Percentiles rank a stretch among this genome's conserved stretches.
Conservation (phyloP, 1,284 basidiomycete genomes). For the Chalciporus sp. region DNA sequence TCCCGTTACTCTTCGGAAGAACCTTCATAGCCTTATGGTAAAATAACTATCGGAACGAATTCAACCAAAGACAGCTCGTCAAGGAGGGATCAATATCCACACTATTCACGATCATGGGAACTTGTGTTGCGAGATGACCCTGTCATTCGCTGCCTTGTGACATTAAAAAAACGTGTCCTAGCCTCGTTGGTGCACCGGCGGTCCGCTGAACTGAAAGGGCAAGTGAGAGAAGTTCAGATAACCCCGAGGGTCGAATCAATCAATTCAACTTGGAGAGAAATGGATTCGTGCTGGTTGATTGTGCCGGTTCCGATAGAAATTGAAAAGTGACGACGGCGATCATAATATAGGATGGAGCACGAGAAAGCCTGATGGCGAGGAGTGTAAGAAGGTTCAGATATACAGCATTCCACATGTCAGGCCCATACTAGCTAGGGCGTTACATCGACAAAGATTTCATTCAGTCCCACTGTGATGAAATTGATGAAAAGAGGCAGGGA, state of each 20-base stretch:
- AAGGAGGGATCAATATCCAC: slow-evolving; percentile 10
- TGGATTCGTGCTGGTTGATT: slow-evolving; percentile 26
- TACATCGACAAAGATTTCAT: slow-evolving; percentile 24
- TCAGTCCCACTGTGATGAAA: slow-evolving; percentile 36
- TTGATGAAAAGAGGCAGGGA: slow-evolving; percentile 28
- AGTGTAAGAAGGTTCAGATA: slow-evolving; percentile 24
- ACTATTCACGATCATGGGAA: slow-evolving; percentile 27
- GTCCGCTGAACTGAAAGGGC: slow-evolving; percentile 19
- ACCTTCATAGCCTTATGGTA: background rate
- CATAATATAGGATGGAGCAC: slow-evolving; percentile 32
- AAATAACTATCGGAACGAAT: slow-evolving; percentile 7
- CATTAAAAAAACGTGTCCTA: slow-evolving; percentile 38
- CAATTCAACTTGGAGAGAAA: slow-evolving; percentile 26
- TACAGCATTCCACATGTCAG: slow-evolving; percentile 20
- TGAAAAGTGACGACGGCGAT: slow-evolving; percentile 36
- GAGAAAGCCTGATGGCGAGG: slow-evolving; percentile 38
- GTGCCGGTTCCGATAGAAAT: slow-evolving; percentile 37
- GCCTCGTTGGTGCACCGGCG: slow-evolving; percentile 33
- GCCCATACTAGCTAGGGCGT: slow-evolving; percentile 23
- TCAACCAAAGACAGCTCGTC: background rate
- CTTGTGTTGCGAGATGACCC: slow-evolving; percentile 11
- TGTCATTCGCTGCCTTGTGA: slow-evolving; percentile 22
- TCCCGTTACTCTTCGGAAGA: slow-evolving; percentile 14
- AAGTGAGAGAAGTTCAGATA: slow-evolving; percentile 21
- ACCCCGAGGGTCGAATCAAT: slow-evolving; percentile 38